Base-by-base conservation (phyloP, 1,139 yeast species). In the Ogataea hybrid region DNA sequence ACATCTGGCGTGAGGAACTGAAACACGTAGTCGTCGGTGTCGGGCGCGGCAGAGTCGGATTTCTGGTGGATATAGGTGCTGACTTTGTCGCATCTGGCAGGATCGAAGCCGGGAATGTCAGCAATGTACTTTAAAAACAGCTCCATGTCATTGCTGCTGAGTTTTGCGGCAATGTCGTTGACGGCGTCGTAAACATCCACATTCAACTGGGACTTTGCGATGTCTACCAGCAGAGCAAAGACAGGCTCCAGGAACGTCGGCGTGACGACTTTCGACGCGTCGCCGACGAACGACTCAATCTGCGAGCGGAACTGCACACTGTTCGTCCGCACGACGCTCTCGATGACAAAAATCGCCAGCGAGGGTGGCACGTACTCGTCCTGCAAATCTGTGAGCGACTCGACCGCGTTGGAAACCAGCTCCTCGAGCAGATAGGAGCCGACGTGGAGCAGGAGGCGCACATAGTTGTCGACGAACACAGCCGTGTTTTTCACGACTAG, bases 1-100 rank as follows among this genome's bases (percentile, higher is more conserved):
- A 67, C 62, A 2, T 62, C 61, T 5, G 61, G 55, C 6, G 59
- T 63, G 20, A 70, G 39, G 32, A 70, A 57, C 36, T 61, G 59
- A 50, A 56, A 64, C 6, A 65, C 31, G 6, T 54, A 18, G 10
- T 46, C 23, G 27, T 39, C 48, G 14, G 47, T 43, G 16, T 36
- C 47, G 7, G 38, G 31, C 7, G 31, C 25, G 4, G 32, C 29
- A 41, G 57, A 62, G 0, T 54, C 52, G 0, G 71, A 58, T 39
- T 59, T 59, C 1, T 57, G 52, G 5, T 58, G 48, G 12, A 70
- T 46, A 21, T 64, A 59, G 0, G 49, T 45, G 23, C 55, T 49
- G n/a, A 70, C 37, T 5, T 59, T 63, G 22, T 51, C 49, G 43
- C 68, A 55, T 5, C 54, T 44, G 1, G 54, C 44, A 4, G 58